These are phyloP conservation scores for Plasmodium knowlesi DNA, from an alignment of 169 alveolate species.

Conservation along the genomic window DNA sequence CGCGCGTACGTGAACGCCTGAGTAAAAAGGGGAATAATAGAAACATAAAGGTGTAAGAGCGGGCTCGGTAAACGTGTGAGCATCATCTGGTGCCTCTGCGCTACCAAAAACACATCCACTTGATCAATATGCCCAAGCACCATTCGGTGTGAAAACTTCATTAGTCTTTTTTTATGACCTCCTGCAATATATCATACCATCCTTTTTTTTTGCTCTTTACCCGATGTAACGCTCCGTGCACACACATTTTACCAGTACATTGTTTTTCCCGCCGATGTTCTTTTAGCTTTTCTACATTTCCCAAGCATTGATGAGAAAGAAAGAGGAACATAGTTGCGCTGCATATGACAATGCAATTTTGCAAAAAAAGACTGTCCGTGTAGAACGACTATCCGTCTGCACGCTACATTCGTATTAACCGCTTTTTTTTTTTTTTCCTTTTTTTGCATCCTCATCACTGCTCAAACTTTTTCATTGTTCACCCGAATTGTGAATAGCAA, in stretches of 20 bases:
- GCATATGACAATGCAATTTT: neutral
- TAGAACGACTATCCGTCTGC: neutral
- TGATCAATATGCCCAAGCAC: neutral
- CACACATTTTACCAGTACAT: neutral
- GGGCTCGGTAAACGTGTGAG: neutral
- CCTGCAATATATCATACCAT: neutral
- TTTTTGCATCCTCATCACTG: neutral
- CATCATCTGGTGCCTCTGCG: neutral
- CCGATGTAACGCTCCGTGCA: neutral
- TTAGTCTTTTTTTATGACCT: constrained; percentile 10
- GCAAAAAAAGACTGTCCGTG: neutral
- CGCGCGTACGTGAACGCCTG: neutral
- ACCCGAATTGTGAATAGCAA: neutral
- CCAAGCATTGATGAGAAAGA: neutral
- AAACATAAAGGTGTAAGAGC: neutral
- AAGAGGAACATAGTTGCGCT: neutral
- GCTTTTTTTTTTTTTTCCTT: neutral
- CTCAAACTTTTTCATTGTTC: neutral
- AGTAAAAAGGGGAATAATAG: neutral
- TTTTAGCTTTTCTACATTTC: neutral
- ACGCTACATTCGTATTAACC: neutral
- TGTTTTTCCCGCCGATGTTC: neutral
- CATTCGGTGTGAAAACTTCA: neutral
- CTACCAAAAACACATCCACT: neutral
- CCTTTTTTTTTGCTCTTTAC: neutral